These are phyloP conservation scores for Ambrosiella cleistominuta DNA, from an alignment of 2,329 filamentous ascomycete species.

Conservation along the genomic window DNA sequence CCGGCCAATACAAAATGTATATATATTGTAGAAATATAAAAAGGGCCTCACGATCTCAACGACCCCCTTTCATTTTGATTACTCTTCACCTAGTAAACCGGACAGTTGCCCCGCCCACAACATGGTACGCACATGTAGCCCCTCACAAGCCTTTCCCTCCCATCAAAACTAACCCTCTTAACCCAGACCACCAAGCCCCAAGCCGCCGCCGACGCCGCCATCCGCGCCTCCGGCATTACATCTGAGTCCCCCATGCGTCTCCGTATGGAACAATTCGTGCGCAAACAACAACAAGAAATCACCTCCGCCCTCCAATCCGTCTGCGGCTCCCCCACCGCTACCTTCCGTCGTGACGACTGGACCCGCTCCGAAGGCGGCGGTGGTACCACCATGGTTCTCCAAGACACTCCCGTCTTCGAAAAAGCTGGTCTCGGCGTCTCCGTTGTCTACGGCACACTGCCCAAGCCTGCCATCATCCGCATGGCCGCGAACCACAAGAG, in stretches of 20 bases:
- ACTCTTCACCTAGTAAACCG: too few relatives aligned
- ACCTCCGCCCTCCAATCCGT: conserved; percentile 66
- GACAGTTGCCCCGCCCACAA: too few relatives aligned
- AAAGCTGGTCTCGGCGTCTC: conserved; percentile 94
- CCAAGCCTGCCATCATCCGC: conserved; percentile 70
- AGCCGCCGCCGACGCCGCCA: conserved; percentile 55
- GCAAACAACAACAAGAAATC: conserved; percentile 78
- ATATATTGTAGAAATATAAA: too few relatives aligned
- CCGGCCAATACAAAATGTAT: too few relatives aligned
- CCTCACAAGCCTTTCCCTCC: not conserved
- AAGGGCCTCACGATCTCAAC: too few relatives aligned
- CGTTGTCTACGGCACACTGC: conserved; percentile 82
- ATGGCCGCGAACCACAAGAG: conserved; percentile 95
- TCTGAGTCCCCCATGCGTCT: conserved; percentile 83
- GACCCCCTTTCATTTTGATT: too few relatives aligned
- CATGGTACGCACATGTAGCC: not conserved
- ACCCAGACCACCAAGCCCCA: conserved; percentile 2
- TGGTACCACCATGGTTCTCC: conserved; percentile 83
- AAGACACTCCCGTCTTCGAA: conserved; percentile 93
- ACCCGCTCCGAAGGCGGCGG: conserved; percentile 73
- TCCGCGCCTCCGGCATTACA: conserved; percentile 50
- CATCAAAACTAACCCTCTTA: not conserved
- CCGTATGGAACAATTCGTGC: conserved; percentile 93
- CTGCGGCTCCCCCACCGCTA: conserved; percentile 38
- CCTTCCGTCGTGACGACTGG: conserved; percentile 78